Percentiles rank a stretch among this genome's conserved stretches.
These are phyloP conservation scores for Puccinia hordei DNA, from an alignment of 1,284 basidiomycete species.

Conservation along the genomic window DNA sequence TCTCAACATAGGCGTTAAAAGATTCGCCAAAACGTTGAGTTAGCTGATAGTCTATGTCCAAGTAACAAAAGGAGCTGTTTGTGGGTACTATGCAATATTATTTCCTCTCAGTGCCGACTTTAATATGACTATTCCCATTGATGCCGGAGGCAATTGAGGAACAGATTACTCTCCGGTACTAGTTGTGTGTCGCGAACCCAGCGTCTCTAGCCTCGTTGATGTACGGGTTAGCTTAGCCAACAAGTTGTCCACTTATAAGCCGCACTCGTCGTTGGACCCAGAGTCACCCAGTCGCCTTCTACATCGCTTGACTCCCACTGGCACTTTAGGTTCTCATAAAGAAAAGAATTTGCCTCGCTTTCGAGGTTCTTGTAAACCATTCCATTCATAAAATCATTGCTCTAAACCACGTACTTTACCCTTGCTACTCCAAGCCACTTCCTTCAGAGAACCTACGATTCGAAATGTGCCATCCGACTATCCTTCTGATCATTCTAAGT, in stretches of 20 bases:
- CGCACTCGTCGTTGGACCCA: conserved; percentile 4
- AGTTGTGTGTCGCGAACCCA: background rate
- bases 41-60: background rate
- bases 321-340: background rate
- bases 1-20: background rate
- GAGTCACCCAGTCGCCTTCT: background rate
- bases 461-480: conserved; percentile 9
- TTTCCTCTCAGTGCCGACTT: conserved; percentile 18
- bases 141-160: conserved; percentile 5
- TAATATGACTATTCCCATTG: conserved; percentile 9
- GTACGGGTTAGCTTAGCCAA: conserved; percentile 14
- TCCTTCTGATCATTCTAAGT: conserved; percentile 6
- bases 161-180: background rate
- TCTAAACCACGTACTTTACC: background rate
- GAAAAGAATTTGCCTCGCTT: background rate
- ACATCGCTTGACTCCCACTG: background rate
- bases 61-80: conserved; percentile 23
- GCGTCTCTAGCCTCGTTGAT: background rate
- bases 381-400: background rate
- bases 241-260: background rate
- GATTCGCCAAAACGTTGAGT: background rate
- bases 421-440: background rate
- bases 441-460: background rate
- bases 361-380: background rate
- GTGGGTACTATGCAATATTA: conserved; percentile 13